A percentile compares a stretch with the other conserved stretches of the same genome.
phyloP scores from a whole-genome alignment of 495 filamentous ascomycete species.

The Trichoderma asperelloides region DNA sequence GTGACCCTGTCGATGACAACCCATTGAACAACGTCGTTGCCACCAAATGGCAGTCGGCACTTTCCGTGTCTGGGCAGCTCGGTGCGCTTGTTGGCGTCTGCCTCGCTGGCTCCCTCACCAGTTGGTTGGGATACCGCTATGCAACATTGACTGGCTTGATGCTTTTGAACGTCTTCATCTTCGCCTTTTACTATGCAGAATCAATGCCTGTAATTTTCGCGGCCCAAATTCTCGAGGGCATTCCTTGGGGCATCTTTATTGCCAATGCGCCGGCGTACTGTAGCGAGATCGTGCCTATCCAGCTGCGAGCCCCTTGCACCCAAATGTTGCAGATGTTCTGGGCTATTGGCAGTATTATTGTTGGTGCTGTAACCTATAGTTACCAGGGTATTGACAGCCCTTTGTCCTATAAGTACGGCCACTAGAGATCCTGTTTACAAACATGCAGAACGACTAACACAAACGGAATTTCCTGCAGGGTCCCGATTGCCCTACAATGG shows the following conservation, averaged over 20 bases:
- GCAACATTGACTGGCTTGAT: slow-evolving; percentile 34
- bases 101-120: slow-evolving; percentile 37
- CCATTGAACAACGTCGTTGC: slow-evolving; percentile 20
- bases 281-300: slow-evolving; percentile 37
- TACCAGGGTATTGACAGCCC: slow-evolving; percentile 27
- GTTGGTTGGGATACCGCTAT: slow-evolving; percentile 40
- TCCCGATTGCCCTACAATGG: slow-evolving; percentile 42
- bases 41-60: slow-evolving; percentile 37
- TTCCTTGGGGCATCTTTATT: slow-evolving; percentile 46
- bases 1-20: slow-evolving; percentile 17
- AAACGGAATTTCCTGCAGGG: slow-evolving; percentile 24
- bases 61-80: slow-evolving; percentile 32
- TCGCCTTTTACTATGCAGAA: slow-evolving; percentile 38
- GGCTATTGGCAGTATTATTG: slow-evolving; percentile 39
- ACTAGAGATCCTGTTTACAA: background rate
- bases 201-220: slow-evolving; percentile 34
- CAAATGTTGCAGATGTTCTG: slow-evolving; percentile 14
- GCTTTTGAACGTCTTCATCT: slow-evolving; percentile 38
- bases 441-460: background rate
- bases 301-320: slow-evolving; percentile 35
- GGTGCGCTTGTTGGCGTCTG: slow-evolving; percentile 38
- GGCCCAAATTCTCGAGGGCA: slow-evolving; percentile 37
- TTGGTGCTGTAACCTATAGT: slow-evolving; percentile 35
- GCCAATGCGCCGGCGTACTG: slow-evolving; percentile 41
- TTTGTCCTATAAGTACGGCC: background rate